These are phyloP conservation scores for Favolaschia claudopus DNA, from an alignment of 768 basidiomycete genomes.

Conservation along the genomic window DNA sequence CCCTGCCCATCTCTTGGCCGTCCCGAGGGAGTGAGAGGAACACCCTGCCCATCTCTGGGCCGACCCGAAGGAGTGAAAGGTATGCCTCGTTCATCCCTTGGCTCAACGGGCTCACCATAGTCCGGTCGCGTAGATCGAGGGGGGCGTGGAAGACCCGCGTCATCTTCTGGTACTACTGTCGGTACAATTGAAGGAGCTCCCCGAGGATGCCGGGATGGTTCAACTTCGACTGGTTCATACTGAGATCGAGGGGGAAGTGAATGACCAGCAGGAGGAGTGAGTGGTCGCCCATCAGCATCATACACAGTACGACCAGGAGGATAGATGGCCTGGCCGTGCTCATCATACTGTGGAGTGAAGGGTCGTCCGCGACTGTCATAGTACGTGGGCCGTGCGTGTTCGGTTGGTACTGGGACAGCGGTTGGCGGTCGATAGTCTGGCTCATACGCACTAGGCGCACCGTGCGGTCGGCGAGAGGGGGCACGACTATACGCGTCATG, in stretches of 20 bases:
- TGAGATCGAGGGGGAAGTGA: background rate
- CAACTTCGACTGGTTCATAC: constrained; percentile 9
- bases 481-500: too few relatives aligned
- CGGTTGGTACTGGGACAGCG: constrained; percentile 6
- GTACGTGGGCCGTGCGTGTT: constrained; percentile 1
- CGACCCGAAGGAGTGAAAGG: background rate
- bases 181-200: background rate
- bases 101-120: background rate
- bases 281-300: constrained; percentile 8
- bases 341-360: constrained; percentile 9
- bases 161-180: background rate
- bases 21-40: background rate
- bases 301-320: constrained; percentile 9
- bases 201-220: background rate
- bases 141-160: background rate
- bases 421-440: constrained; percentile 20
- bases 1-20: background rate
- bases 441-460: background rate
- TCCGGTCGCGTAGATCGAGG: background rate
- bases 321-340: constrained; percentile 1
- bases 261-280: constrained; percentile 8
- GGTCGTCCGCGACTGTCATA: constrained; percentile 6
- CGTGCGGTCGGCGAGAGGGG: too few relatives aligned
- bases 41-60: background rate
- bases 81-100: too few relatives aligned